Base-by-base conservation (phyloP, 805 yeast genomes). In the Monosporozyma siamensis region DNA sequence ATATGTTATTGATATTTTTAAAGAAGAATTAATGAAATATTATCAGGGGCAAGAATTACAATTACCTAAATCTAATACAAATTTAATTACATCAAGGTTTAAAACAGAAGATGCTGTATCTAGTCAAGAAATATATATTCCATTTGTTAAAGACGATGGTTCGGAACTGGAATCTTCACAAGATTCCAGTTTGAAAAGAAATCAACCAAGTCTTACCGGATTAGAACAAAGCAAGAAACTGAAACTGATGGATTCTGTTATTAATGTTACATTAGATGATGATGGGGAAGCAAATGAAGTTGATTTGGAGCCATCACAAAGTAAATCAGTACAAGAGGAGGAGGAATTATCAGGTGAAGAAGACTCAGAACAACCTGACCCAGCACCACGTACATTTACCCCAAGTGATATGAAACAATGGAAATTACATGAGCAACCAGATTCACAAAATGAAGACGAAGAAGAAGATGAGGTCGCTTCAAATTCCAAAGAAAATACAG, bases 1-100 rank as follows among this genome's bases (percentile, higher is more conserved):
- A 3, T 58, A 64, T n/a, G 56, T 89, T 1, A 50, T 82, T 4
- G 82, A 79, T 26, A 62, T 64, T 1, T 48, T 90, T 4, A 67
- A 76, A 41, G 73, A 68, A n/a, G 58, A 66, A n/a, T 52, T 89
- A 14, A 51, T 55, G 0, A 56, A 59, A 1, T 69, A 73, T 44
- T 85, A 74, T 53, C 69, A 73, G 17, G 40, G 42, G 20, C 56
- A 64, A 48, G 66, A 64, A 44, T 43, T 62, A 23, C 53, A 53
- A 30, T 44, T 67, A 9, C 66, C 66, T 38, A 59, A 49, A 26
- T 14, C 29, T 4, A 34, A 40, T 22, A 34, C 17, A n/a, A 27
- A 27, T 17, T 9, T 20, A 20, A 20, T 34, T 27, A 32, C 27
- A n/a, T 24, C 35, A 9, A 17, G 35, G 14, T 32, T 32, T 32